A percentile compares a stretch with the other conserved stretches of the same genome.
Conservation (phyloP, 495 filamentous ascomycete genomes). For the Tetracladium marchalianum region DNA sequence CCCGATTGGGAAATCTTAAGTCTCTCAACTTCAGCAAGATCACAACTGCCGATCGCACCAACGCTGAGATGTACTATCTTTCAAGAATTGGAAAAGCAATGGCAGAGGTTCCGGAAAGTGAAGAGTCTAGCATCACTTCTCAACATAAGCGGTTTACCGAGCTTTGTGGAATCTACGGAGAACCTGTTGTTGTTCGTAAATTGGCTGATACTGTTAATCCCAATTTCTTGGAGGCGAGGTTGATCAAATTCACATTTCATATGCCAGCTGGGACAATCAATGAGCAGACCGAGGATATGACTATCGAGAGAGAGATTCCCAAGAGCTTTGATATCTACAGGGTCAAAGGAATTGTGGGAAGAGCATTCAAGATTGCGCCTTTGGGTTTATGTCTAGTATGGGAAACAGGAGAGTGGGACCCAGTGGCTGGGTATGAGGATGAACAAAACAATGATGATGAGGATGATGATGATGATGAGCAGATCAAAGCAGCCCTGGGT, state of each 20-base stretch:
- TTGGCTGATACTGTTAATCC: constrained; percentile 41
- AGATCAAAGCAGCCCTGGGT: constrained; percentile 1
- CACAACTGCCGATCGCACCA: constrained; percentile 58
- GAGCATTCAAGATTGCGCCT: constrained; percentile 55
- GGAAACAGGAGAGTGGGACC: constrained; percentile 82
- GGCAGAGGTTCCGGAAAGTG: constrained; percentile 42
- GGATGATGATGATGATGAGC: constrained; percentile 31
- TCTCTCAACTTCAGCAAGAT: constrained; percentile 74
- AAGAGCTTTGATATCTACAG: constrained; percentile 68
- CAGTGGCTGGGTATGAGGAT: constrained; percentile 53
- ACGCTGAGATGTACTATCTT: constrained; percentile 90
- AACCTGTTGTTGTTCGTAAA: constrained; percentile 45
- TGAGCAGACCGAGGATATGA: constrained; percentile 15
- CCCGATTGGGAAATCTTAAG: constrained; percentile 57
- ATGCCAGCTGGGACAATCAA: constrained; percentile 15
- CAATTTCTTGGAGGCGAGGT: constrained; percentile 60
- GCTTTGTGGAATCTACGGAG: constrained; percentile 64
- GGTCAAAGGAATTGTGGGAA: constrained; percentile 67
- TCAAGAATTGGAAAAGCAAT: constrained; percentile 68
- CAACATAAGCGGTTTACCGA: constrained; percentile 60
- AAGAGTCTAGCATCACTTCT: constrained; percentile 41
- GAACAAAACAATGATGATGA: constrained; percentile 50
- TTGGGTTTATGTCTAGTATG: constrained; percentile 56
- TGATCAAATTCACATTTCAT: constrained; percentile 57
- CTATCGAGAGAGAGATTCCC: constrained; percentile 49